Conservation (phyloP, 805 yeast genomes). For the Saturnispora dispora region DNA sequence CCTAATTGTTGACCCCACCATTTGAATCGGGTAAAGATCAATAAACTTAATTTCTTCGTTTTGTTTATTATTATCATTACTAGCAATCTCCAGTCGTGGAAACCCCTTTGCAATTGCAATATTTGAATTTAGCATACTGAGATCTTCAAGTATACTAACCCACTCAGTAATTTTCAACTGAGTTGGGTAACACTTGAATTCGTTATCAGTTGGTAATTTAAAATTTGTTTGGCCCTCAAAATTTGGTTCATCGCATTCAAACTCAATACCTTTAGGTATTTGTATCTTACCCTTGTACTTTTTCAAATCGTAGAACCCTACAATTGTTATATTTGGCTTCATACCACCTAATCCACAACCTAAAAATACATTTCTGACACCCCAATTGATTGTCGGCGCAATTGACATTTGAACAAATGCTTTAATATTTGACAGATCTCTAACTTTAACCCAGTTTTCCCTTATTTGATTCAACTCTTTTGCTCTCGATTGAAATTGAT, state of each 20-base stretch:
- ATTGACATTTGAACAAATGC: constrained; percentile 91
- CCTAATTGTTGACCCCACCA: constrained; percentile 74
- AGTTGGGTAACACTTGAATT: constrained; percentile 59
- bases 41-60: constrained; percentile 41
- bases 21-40: constrained; percentile 93
- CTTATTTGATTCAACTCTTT: constrained; percentile 65
- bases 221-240: constrained; percentile 21
- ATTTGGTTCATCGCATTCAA: constrained; percentile 19
- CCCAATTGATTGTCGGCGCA: constrained; percentile 88
- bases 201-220: constrained; percentile 48
- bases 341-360: constrained; percentile 98
- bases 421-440: constrained; percentile 72
- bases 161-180: constrained; percentile 62
- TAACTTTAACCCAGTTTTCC: constrained; percentile 72
- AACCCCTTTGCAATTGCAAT: constrained; percentile 94
- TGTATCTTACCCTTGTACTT: constrained; percentile 14
- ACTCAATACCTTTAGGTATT: constrained; percentile 16
- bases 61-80: constrained; percentile 10
- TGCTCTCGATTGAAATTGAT: constrained; percentile 52
- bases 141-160: constrained; percentile 89
- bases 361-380: constrained; percentile 80
- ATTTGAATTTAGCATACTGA: constrained; percentile 78
- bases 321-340: constrained; percentile 90
- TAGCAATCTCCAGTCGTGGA: constrained; percentile 40
- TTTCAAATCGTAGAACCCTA: constrained; percentile 74